Evolutionary conservation across 208 protist species (phyloP).

Genomic region (Leishmania guyanensis): DNA sequence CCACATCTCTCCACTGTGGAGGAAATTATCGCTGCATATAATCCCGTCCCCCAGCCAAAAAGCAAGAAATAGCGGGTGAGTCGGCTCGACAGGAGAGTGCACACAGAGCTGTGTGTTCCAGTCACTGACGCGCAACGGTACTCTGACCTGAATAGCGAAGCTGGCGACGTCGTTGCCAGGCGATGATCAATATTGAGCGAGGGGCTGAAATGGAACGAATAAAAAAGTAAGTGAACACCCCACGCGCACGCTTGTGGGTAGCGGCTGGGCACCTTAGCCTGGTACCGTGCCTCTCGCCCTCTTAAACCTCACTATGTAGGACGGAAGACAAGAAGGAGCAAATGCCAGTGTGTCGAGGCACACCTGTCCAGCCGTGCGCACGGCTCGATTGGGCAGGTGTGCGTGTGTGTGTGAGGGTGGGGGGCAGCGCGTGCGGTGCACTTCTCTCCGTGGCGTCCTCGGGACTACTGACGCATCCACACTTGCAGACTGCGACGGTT

Average conservation of each 20-base stretch:
- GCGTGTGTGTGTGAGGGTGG: background rate
- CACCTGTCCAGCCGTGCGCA: background rate
- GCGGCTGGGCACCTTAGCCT: background rate
- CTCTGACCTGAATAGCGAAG: background rate
- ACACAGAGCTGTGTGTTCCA: background rate
- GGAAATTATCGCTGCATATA: constrained; percentile 41
- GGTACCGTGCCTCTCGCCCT: background rate
- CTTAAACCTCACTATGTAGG: background rate
- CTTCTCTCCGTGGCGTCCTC: background rate
- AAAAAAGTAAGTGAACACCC: background rate
- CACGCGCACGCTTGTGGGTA: background rate
- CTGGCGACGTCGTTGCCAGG: background rate
- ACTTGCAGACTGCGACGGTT: background rate
- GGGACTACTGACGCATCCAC: background rate
- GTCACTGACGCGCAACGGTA: background rate
- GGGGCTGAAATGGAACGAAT: background rate
- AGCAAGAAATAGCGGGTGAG: constrained; percentile 19
- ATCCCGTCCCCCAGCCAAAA: constrained; percentile 42
- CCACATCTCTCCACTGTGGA: constrained; percentile 44
- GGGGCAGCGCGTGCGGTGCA: background rate
- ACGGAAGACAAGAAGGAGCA: too few relatives aligned
- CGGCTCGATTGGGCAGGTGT: background rate
- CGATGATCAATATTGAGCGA: background rate
- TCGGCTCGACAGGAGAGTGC: background rate
- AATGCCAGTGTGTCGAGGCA: background rate